These are phyloP conservation scores for Peterozyma xylosa DNA, from an alignment of 805 yeast species.

Conservation along the genomic window DNA sequence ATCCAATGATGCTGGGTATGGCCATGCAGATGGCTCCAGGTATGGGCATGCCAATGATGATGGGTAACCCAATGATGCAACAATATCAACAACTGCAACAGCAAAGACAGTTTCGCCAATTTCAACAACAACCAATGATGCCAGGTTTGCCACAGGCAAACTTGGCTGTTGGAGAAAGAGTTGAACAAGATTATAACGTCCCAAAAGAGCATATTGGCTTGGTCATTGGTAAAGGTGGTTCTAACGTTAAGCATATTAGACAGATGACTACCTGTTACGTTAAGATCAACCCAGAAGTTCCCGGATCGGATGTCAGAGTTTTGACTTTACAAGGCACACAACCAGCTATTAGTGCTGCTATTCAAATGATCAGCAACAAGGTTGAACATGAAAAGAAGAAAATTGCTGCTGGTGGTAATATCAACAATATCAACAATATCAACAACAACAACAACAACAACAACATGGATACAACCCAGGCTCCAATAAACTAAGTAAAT, in stretches of 20 bases:
- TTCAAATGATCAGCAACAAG: slow-evolving; percentile 62
- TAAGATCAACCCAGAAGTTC: slow-evolving; percentile 53
- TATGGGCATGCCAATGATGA: slow-evolving; percentile 7
- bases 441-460: slow-evolving; percentile 3
- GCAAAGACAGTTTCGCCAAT: slow-evolving; percentile 6
- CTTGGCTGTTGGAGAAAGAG: slow-evolving; percentile 32
- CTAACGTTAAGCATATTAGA: slow-evolving; percentile 70
- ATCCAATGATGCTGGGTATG: slow-evolving; percentile 7
- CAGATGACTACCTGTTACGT: slow-evolving; percentile 71
- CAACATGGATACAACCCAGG: background rate
- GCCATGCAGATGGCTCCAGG: slow-evolving; percentile 6
- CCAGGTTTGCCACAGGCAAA: slow-evolving; percentile 5
- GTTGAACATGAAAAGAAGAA: slow-evolving; percentile 53
- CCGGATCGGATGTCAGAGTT: slow-evolving; percentile 52
- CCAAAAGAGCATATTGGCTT: slow-evolving; percentile 77
- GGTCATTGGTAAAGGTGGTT: slow-evolving; percentile 82
- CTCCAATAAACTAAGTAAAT: background rate
- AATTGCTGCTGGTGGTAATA: background rate
- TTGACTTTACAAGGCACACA: slow-evolving; percentile 63
- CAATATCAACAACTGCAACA: slow-evolving; percentile 6
- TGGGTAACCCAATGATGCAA: slow-evolving; percentile 14
- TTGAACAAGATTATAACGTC: slow-evolving; percentile 64
- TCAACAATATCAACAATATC: slow-evolving; percentile 11
- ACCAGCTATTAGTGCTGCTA: slow-evolving; percentile 65
- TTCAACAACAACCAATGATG: slow-evolving; percentile 10